Evolutionary conservation across 2,329 filamentous ascomycete genomes (phyloP), one percentile per base, ranked within the genome.

Genomic region (Pyrenochaeta sp.): DNA sequence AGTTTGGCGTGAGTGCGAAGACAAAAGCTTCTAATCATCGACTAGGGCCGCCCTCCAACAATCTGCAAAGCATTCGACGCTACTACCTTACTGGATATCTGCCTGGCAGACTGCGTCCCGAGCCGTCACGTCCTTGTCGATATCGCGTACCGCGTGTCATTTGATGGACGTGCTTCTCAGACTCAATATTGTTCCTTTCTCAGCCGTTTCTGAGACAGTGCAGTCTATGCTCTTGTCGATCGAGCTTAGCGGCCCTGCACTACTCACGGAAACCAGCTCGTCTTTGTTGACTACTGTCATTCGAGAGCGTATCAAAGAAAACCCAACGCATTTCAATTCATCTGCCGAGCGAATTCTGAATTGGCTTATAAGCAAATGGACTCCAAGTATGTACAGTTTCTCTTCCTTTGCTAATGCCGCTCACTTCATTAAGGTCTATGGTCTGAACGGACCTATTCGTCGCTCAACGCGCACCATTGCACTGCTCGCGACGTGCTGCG

Each of bases 361-460:
- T 64, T 99, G 95, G 95, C 74, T 95, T 1, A 87, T 92, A 64
- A 84, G 87, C 30, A 88, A 85, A 66, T 99, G 94, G 92, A 87
- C 87, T 61, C 90, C 92, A 60, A 87, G 91, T 94, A 80, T 72
- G 84, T 74, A 17, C 27, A 36, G 4, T 14, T 3, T 10, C 2
- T 10, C 7, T 17, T 29, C 1, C n/a, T 29, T 1, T 1, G 2
- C 17, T 7, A n/a, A 12, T 4, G 17, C 43, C 51, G 45, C 54
- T 72, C 20, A 71, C 49, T 43, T n/a, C 31, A 14, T 35, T 12
- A 29, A 77, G 75, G 74, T 63, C 77, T 75, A 2, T 77, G 82
- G 58, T 76, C 79, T 15, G 91, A 96, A 66, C 79, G 84, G 49
- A 78, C 81, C 4, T 91, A 90, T 73, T 85, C 87, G n/a, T 83